phyloP scores from a whole-genome alignment of 371 early-diverging fungal species.

The Actinomortierella wolfii region DNA sequence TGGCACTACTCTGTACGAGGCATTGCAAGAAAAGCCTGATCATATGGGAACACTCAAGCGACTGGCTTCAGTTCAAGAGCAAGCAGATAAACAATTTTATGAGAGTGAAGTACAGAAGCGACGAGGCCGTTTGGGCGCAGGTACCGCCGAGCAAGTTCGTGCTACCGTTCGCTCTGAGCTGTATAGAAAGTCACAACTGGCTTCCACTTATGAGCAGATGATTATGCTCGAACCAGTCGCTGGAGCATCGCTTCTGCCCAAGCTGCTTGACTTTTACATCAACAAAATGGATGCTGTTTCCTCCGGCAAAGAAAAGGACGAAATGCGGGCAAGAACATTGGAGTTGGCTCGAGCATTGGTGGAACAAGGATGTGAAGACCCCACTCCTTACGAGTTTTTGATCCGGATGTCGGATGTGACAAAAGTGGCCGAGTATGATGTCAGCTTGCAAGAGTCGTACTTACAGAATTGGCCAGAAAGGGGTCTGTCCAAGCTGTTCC shows the following conservation, averaged over 20 bases:
- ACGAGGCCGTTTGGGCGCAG: conserved; percentile 72
- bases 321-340: conserved; percentile 48
- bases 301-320: conserved; percentile 15
- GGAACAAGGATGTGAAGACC: conserved; percentile 22
- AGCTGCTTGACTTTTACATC: conserved; percentile 30
- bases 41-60: conserved; percentile 59
- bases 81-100: conserved; percentile 59
- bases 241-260: conserved; percentile 22
- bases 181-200: conserved; percentile 55
- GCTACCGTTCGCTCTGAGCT: conserved; percentile 64
- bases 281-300: conserved; percentile 21
- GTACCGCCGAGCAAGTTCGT: conserved; percentile 60
- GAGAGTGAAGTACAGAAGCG: conserved; percentile 70
- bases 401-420: conserved; percentile 54
- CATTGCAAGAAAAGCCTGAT: conserved; percentile 55
- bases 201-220: conserved; percentile 40
- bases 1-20: conserved; percentile 51
- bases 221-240: conserved; percentile 15
- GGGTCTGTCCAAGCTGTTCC: conserved; percentile 57
- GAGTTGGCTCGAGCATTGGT: conserved; percentile 49
- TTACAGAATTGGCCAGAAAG: conserved; percentile 54
- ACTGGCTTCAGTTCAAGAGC: conserved; percentile 61
- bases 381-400: conserved; percentile 56
- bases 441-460: conserved; percentile 47
- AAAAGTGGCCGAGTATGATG: conserved; percentile 58